phyloP scores from a whole-genome alignment of 345 rosid species.

The Eutrema heterophyllum region DNA sequence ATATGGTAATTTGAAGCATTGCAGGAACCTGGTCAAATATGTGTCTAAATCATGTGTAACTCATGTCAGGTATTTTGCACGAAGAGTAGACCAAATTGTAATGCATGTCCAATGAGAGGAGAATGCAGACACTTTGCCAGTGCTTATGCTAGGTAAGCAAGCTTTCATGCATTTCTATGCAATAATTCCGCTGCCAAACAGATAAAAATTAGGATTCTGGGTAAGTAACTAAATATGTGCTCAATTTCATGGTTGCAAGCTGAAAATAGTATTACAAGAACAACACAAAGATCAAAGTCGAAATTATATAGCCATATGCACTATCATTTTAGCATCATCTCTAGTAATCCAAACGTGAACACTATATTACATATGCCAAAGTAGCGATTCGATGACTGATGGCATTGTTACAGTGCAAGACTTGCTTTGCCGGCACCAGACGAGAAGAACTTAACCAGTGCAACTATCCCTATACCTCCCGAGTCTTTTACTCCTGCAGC shows the following conservation, averaged over 20 bases:
- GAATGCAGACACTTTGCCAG: slow-evolving; percentile 98
- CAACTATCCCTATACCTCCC: slow-evolving; percentile 26
- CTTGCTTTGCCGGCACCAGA: slow-evolving; percentile 85
- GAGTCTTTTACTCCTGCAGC: slow-evolving; percentile 31
- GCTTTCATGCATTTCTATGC: slow-evolving; percentile 9
- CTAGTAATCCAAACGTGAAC: background rate
- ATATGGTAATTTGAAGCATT: slow-evolving; percentile 3
- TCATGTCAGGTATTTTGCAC: slow-evolving; percentile 89
- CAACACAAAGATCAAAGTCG: background rate
- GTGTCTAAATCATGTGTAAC: slow-evolving; percentile 20
- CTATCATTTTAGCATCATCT: slow-evolving; percentile 7
- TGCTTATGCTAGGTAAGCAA: slow-evolving; percentile 89
- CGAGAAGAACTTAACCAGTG: slow-evolving; percentile 50
- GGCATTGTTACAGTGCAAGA: slow-evolving; percentile 66
- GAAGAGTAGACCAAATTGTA: slow-evolving; percentile 86
- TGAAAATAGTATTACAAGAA: background rate
- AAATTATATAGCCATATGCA: background rate
- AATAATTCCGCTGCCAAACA: background rate
- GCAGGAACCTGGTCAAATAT: slow-evolving; percentile 4
- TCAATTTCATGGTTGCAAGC: background rate
- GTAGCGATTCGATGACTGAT: slow-evolving; percentile 16
- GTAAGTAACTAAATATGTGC: background rate
- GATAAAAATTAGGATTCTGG: background rate
- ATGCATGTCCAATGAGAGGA: slow-evolving; percentile 96
- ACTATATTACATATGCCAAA: background rate